phyloP scores from a whole-genome alignment of 2,329 filamentous ascomycete species.

The Paraphaeosphaeria minitans region DNA sequence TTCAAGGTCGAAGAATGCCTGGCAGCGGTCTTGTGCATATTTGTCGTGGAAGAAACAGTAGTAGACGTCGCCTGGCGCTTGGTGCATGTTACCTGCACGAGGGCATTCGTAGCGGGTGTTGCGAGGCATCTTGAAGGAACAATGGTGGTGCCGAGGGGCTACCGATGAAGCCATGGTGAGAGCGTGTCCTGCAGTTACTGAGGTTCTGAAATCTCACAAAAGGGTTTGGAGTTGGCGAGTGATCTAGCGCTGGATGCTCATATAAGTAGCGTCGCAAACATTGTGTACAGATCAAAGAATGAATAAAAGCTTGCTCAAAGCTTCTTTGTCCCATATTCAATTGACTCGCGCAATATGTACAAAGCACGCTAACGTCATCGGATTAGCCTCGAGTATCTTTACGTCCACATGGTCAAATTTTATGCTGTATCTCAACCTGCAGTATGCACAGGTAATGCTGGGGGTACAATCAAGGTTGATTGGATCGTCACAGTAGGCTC shows the following conservation, averaged over 20 bases:
- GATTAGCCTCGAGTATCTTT: neutral
- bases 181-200: neutral
- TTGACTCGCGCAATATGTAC: neutral
- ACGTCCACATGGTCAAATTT: slow-evolving; percentile 55
- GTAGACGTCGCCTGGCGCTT: slow-evolving; percentile 7
- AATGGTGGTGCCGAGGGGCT: slow-evolving; percentile 4
- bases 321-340: neutral
- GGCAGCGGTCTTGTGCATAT: slow-evolving; percentile 15
- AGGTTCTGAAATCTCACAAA: neutral
- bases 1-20: slow-evolving; percentile 14
- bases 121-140: slow-evolving; percentile 18
- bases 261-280: neutral
- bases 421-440: neutral
- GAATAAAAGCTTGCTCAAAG: neutral
- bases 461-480: neutral
- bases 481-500: neutral
- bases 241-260: neutral
- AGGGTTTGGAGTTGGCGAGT: neutral
- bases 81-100: slow-evolving; percentile 12
- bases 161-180: neutral
- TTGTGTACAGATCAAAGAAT: neutral
- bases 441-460: neutral
- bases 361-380: neutral
- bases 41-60: slow-evolving; percentile 20
- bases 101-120: slow-evolving; percentile 21